Percentiles rank a stretch among this genome's conserved stretches.
phyloP scores from a whole-genome alignment of 805 yeast genomes.

The Pichia californica region DNA sequence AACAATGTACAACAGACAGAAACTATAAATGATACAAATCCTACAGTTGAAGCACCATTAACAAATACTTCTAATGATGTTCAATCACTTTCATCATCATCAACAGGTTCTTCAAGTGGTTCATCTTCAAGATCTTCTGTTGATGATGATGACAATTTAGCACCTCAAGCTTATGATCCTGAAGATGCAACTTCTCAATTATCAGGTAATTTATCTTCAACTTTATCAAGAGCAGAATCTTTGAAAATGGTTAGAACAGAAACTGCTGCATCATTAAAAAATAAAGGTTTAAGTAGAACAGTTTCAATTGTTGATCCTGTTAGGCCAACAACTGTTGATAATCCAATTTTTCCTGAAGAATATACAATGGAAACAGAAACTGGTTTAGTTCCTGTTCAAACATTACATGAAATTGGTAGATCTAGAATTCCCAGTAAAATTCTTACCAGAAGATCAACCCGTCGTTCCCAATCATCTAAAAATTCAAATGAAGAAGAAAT shows the following conservation, averaged over 20 bases:
- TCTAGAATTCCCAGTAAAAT: conserved; percentile 18
- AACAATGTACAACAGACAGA: too few relatives aligned
- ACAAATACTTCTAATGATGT: background rate
- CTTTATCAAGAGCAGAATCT: conserved; percentile 29
- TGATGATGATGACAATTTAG: background rate
- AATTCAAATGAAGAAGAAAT: conserved; percentile 13
- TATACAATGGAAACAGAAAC: conserved; percentile 83
- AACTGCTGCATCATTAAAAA: conserved; percentile 62
- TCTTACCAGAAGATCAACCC: conserved; percentile 17
- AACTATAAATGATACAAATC: background rate
- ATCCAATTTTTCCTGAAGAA: conserved; percentile 87
- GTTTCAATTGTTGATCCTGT: conserved; percentile 51
- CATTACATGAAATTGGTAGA: conserved; percentile 65
- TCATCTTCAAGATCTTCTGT: conserved; percentile 8
- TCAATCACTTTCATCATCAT: background rate
- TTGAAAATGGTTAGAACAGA: conserved; percentile 53
- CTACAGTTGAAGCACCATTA: too few relatives aligned
- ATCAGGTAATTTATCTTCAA: conserved; percentile 26
- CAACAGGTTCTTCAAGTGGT: background rate
- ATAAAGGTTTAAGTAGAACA: conserved; percentile 51
- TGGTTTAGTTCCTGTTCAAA: conserved; percentile 77
- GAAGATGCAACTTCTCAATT: conserved; percentile 43
- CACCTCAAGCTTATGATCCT: conserved; percentile 37
- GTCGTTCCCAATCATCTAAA: conserved; percentile 22
- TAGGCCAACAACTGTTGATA: conserved; percentile 45